A percentile compares a stretch with the other conserved stretches of the same genome.
Evolutionary conservation across 1,284 basidiomycete genomes (phyloP).

Genomic region (Malassezia caprae): DNA sequence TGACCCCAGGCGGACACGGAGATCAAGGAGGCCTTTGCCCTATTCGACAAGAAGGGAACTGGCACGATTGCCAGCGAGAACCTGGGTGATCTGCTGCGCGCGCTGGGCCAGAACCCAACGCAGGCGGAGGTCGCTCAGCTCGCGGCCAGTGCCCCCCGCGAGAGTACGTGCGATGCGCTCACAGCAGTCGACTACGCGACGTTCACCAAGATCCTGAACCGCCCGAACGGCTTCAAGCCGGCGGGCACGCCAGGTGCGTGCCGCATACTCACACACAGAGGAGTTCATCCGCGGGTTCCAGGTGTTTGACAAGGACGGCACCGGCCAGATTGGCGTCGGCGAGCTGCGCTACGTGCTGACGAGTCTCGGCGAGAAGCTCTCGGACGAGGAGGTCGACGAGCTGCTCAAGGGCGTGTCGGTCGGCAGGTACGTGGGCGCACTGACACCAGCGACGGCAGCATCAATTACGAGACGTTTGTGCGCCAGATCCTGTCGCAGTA

Average conservation of each 20-base stretch:
- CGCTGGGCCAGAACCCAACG: conserved; percentile 93
- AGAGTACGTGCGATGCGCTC: conserved; percentile 49
- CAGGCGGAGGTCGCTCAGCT: conserved; percentile 88
- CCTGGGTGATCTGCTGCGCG: conserved; percentile 86
- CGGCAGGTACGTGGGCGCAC: conserved; percentile 58
- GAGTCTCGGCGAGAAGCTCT: conserved; percentile 92
- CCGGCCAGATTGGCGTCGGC: conserved; percentile 88
- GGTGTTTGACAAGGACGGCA: conserved; percentile 96
- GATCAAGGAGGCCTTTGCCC: conserved; percentile 81
- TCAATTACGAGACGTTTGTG: conserved; percentile 94
- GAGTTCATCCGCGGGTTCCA: conserved; percentile 99
- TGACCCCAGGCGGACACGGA: conserved; percentile 34
- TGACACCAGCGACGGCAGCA: conserved; percentile 70
- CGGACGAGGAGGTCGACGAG: conserved; percentile 95
- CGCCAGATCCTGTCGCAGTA: conserved; percentile 63
- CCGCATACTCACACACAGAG: conserved; percentile 54
- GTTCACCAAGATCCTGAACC: conserved; percentile 80
- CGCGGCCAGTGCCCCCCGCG: conserved; percentile 61
- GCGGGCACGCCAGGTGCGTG: conserved; percentile 48
- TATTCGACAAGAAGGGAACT: conserved; percentile 93
- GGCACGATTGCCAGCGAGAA: conserved; percentile 77
- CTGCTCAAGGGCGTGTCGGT: conserved; percentile 86
- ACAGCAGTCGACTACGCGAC: conserved; percentile 53
- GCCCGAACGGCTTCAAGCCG: conserved; percentile 92
- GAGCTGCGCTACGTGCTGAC: conserved; percentile 87